Base-by-base conservation (phyloP, 2,329 filamentous ascomycete genomes). In the Aulographum hederae region DNA sequence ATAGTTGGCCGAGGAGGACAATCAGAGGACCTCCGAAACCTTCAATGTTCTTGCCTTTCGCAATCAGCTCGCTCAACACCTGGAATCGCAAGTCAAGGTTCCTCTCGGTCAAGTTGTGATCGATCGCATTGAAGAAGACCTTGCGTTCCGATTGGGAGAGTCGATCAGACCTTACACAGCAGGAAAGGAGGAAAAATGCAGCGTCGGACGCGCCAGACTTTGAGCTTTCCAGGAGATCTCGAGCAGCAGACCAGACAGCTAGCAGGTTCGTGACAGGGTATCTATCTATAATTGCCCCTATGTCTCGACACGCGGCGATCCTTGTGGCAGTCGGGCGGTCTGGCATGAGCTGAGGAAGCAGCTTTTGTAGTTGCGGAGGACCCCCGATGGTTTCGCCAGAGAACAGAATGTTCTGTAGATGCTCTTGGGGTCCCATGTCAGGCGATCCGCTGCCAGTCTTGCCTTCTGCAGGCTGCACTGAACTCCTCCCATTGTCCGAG, bases 201-300 rank as follows among this genome's bases (percentile, higher is more conserved):
- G 43, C 46, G 13, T 46, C 40, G 10, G 46, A 45, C 6, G 49
- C 49, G 4, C 53, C 41, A 18, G 46, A 42, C 8, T 46, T 38
- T 35, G 52, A 45, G 30, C 49, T 45, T 23, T 47, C 39, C 21
- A 56, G 43, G 38, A 56, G 38, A 37, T 56, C 51, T 34, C 49
- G 49, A 4, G 48, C 52, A 12, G 44, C 39, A 11, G 48, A 41
- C 53, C 53, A 56, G 32, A 57, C 36, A 5, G 41, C 41, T 19
- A 53, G 41, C 11, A 54, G 42, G 34, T 55, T 52, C 31, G 43
- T 43, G 16, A 56, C 39, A 2, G 49, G 45, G 32, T 52, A 55
- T 20, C 46, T 43, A 8, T 46, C 36, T 28, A 57, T 37, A 14
- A 56, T 45, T 5, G 33, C 33, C 37, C 48, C 47, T 26, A 56